These are phyloP conservation scores for Phytophthora litchii DNA, from an alignment of 352 stramenopile genomes.

Conservation along the genomic window DNA sequence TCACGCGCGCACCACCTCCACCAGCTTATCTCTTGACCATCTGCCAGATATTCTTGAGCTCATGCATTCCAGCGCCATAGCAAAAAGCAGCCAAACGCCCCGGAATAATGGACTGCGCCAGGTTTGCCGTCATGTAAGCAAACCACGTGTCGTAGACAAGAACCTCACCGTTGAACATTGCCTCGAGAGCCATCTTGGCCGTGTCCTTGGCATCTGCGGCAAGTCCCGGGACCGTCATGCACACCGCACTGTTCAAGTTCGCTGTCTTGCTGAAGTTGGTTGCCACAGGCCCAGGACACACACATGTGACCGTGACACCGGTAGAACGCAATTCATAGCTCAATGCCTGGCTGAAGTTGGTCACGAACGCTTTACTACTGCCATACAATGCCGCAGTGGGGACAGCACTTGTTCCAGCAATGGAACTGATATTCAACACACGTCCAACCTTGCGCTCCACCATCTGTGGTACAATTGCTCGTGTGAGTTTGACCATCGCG, in stretches of 20 bases:
- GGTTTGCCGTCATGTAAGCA: slow-evolving; percentile 37
- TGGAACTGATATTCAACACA: slow-evolving; percentile 84
- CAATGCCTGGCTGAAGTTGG: slow-evolving; percentile 77
- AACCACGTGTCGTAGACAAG: slow-evolving; percentile 61
- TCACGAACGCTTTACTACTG: slow-evolving; percentile 79
- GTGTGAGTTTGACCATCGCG: slow-evolving; percentile 64
- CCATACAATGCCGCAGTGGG: slow-evolving; percentile 78
- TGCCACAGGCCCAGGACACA: slow-evolving; percentile 67
- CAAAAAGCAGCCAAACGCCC: slow-evolving; percentile 33
- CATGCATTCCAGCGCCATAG: slow-evolving; percentile 39
- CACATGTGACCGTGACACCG: slow-evolving; percentile 81
- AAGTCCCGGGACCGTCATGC: slow-evolving; percentile 45
- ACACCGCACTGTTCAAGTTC: slow-evolving; percentile 39
- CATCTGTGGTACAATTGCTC: slow-evolving; percentile 78
- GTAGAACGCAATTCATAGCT: slow-evolving; percentile 82
- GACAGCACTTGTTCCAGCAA: slow-evolving; percentile 52
- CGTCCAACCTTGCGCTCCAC: slow-evolving; percentile 62
- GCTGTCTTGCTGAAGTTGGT: slow-evolving; percentile 74
- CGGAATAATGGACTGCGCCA: slow-evolving; percentile 37
- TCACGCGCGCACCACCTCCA: background rate
- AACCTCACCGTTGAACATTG: slow-evolving; percentile 66
- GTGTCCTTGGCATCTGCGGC: slow-evolving; percentile 55
- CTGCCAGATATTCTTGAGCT: slow-evolving; percentile 42
- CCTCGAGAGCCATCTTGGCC: slow-evolving; percentile 54
- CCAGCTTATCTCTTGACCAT: slow-evolving; percentile 42